These are phyloP conservation scores for Mycosarcoma maydis DNA, from an alignment of 1,284 basidiomycete genomes.

Conservation along the genomic window DNA sequence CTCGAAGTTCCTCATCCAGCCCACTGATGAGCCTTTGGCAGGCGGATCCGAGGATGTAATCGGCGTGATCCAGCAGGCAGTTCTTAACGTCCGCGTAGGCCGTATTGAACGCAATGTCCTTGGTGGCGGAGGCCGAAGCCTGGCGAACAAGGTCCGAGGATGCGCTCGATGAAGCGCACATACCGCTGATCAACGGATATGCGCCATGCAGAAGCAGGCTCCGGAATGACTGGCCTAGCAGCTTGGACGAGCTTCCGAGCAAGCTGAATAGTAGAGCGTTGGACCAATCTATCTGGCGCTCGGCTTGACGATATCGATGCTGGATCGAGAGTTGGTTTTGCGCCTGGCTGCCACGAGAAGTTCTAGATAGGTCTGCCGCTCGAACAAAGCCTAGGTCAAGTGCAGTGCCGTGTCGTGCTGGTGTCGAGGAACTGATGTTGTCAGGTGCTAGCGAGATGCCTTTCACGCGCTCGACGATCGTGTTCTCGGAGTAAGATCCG, in stretches of 20 bases:
- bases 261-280: conserved; percentile 46
- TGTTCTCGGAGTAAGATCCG: not conserved
- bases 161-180: conserved; percentile 20
- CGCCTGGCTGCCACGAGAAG: not conserved
- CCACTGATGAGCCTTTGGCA: conserved; percentile 55
- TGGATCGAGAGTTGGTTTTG: conserved; percentile 3
- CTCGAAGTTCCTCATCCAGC: conserved; percentile 38
- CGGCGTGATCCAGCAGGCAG: conserved; percentile 59
- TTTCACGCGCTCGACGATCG: conserved; percentile 27
- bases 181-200: conserved; percentile 57
- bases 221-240: conserved; percentile 57
- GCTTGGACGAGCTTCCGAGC: conserved; percentile 34
- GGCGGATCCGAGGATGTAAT: conserved; percentile 62
- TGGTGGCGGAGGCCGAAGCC: conserved; percentile 30
- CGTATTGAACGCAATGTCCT: conserved; percentile 46
- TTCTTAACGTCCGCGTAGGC: conserved; percentile 55
- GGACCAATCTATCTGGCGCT: conserved; percentile 10
- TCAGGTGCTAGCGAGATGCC: conserved; percentile 21
- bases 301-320: conserved; percentile 11
- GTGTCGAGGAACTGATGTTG: conserved; percentile 13
- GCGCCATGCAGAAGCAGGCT: conserved; percentile 43
- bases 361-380: conserved; percentile 23
- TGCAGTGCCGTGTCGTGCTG: conserved; percentile 32
- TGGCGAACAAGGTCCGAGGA: conserved; percentile 21
- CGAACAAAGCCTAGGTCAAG: conserved; percentile 48